A percentile compares a stretch with the other conserved stretches of the same genome.
Evolutionary conservation across 2,329 filamentous ascomycete genomes (phyloP).

Genomic region (Paracorniculantispora psalliotae): DNA sequence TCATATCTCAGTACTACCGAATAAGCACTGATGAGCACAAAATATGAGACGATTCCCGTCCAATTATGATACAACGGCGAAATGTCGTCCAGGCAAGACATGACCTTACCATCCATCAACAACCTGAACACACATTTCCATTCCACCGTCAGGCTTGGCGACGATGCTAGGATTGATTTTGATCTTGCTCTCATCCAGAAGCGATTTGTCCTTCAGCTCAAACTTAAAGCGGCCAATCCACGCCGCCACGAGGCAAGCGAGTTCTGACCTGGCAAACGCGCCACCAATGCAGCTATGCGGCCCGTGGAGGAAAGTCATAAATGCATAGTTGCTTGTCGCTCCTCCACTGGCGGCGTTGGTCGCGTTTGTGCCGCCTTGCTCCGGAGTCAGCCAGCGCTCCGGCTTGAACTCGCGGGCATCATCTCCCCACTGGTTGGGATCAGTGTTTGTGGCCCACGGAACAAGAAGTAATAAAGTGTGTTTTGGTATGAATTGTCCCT

Average conservation of each 20-base stretch:
- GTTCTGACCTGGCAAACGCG: slow-evolving; percentile 12
- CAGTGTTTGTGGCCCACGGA: slow-evolving; percentile 27
- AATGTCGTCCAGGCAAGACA: no score
- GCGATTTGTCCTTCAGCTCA: slow-evolving; percentile 11
- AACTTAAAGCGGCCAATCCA: slow-evolving; percentile 15
- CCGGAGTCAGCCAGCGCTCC: slow-evolving; percentile 30
- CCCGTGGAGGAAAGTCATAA: slow-evolving; percentile 21
- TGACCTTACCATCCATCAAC: slow-evolving; percentile 14
- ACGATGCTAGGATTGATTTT: slow-evolving; percentile 15
- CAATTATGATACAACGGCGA: background rate
- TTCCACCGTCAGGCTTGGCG: slow-evolving; percentile 16
- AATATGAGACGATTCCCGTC: no score
- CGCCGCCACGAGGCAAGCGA: slow-evolving; percentile 12
- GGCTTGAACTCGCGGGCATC: slow-evolving; percentile 33
- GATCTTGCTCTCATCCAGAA: slow-evolving; percentile 12
- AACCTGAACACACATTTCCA: slow-evolving; percentile 15
- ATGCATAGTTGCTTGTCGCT: slow-evolving; percentile 25
- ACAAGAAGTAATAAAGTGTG: slow-evolving; percentile 31
- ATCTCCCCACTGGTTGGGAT: slow-evolving; percentile 30
- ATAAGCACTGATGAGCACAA: no score
- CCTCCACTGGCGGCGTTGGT: slow-evolving; percentile 16
- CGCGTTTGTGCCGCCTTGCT: slow-evolving; percentile 16
- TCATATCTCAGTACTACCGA: no score
- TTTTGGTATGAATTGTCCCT: slow-evolving; percentile 30
- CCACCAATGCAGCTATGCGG: slow-evolving; percentile 16